Evolutionary conservation across 305 asterid species (phyloP).

Genomic region (Fraxinus xanthoxyloides): DNA sequence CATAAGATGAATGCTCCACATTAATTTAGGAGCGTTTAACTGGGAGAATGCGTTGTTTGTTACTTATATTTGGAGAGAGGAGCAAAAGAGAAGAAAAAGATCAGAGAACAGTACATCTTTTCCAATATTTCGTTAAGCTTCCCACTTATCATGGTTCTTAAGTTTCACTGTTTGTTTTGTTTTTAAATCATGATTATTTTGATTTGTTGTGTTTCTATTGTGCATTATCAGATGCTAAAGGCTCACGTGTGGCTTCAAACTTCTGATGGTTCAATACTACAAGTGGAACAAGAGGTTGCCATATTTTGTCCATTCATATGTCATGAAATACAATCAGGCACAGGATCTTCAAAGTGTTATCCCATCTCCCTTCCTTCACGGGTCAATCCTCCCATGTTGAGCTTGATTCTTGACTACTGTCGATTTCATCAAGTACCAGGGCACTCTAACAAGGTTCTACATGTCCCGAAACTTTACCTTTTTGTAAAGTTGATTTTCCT

Average conservation of each 20-base stretch:
- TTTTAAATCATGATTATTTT: neutral
- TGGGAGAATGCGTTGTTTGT: neutral
- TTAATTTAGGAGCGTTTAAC: neutral
- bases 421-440: slow-evolving; percentile 95
- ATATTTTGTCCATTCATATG: slow-evolving; percentile 80
- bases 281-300: slow-evolving; percentile 91
- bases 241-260: slow-evolving; percentile 72
- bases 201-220: neutral
- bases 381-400: slow-evolving; percentile 76
- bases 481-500: slow-evolving; percentile 11
- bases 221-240: slow-evolving; percentile 28
- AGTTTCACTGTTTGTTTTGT: neutral
- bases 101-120: neutral
- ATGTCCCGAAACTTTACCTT: neutral
- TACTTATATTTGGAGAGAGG: neutral
- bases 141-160: neutral
- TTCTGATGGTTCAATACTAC: slow-evolving; percentile 78
- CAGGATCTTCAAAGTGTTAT: slow-evolving; percentile 77
- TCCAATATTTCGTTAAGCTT: neutral
- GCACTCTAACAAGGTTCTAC: slow-evolving; percentile 82
- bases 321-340: slow-evolving; percentile 73
- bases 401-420: slow-evolving; percentile 88
- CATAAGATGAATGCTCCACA: neutral
- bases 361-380: slow-evolving; percentile 89
- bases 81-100: neutral